A percentile compares a stretch with the other conserved stretches of the same genome.
phyloP scores from a whole-genome alignment of 2,329 filamentous ascomycete genomes.

The Cadophora luteo-olivacea region DNA sequence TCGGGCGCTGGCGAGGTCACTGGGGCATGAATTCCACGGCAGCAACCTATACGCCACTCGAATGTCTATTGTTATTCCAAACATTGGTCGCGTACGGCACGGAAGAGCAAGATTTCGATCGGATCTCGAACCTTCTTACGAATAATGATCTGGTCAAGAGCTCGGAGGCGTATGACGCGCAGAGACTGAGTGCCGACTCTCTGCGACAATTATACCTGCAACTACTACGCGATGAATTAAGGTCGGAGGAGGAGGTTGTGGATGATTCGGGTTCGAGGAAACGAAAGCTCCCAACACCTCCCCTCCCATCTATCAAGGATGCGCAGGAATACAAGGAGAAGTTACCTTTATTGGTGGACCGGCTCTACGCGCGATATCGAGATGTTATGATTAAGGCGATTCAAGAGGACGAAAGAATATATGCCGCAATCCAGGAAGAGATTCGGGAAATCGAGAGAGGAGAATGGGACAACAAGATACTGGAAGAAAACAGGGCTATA shows the following conservation, averaged over 20 bases:
- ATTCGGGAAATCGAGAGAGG: slow-evolving; percentile 71
- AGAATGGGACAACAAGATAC: slow-evolving; percentile 54
- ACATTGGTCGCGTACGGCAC: slow-evolving; percentile 73
- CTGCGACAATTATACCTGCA: slow-evolving; percentile 80
- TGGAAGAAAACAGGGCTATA: slow-evolving; percentile 35
- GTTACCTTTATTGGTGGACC: slow-evolving; percentile 73
- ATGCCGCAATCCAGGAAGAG: slow-evolving; percentile 68
- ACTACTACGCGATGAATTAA: slow-evolving; percentile 76
- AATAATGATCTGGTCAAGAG: slow-evolving; percentile 75
- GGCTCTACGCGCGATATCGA: slow-evolving; percentile 78
- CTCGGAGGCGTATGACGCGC: slow-evolving; percentile 73
- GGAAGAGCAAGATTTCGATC: slow-evolving; percentile 68
- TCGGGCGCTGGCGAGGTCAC: slow-evolving; percentile 62
- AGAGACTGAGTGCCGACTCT: slow-evolving; percentile 77
- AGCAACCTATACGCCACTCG: slow-evolving; percentile 77
- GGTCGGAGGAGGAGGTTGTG: slow-evolving; percentile 52
- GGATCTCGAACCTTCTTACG: slow-evolving; percentile 76
- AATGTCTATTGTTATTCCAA: slow-evolving; percentile 86
- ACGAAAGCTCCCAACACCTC: slow-evolving; percentile 74
- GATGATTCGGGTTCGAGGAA: slow-evolving; percentile 63
- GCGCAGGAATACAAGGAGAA: slow-evolving; percentile 68
- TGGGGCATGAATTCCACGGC: slow-evolving; percentile 63
- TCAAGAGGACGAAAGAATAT: slow-evolving; percentile 73
- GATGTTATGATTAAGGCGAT: slow-evolving; percentile 74
- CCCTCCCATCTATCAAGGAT: slow-evolving; percentile 69